Base-by-base conservation (phyloP, 805 yeast genomes). In the Sungouiozyma ichnusensis region DNA sequence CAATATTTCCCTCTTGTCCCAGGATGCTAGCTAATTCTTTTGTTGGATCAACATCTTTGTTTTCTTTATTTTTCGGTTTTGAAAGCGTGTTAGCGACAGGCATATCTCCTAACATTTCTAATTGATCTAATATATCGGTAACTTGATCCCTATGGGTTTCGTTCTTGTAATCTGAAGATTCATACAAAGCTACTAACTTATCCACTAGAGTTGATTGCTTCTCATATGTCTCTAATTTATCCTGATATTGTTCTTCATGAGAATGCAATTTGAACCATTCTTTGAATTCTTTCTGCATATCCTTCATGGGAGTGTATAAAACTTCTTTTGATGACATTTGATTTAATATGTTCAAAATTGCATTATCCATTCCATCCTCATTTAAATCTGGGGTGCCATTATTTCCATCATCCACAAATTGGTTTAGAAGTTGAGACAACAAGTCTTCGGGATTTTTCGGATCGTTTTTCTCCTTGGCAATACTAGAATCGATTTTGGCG, bases 261-360 rank as follows among this genome's bases (percentile, higher is more conserved):
- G 67, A 66, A 48, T 82, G 71, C 38, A 72, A 74, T 36, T 65
- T 62, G 47, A 90, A 68, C 80, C 85, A 90, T 20, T 61, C 71
- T 2, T 86, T 84, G 58, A 79, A 85, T 55, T 84, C 85, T 11
- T 67, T 64, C 48, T 79, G 76, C 58, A 88, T 70, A 46, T 86
- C 95, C 54, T 80, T 82, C 64, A 90, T 72, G 2, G 97, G 96
- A 51, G 82, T 94, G 56, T 85, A 88, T 33, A 90, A 69, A 16
- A 88, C 83, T 44, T 81, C 88, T 55, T 87, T 90, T 4, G 92
- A 77, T 6, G 92, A 76, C 58, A 90, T 71, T 57, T 87, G 90
- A 47, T 77, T 80, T 53, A 90, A 68, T 77, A 90, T 78, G 32
- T 83, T 85, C 38, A 85, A 63, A 45, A 76, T 74, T 19, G 80